Evolutionary conservation across 1,139 yeast species (phyloP), one percentile per base, ranked within the genome.

Genomic region (Lodderomyces pseudojiufengensis): DNA sequence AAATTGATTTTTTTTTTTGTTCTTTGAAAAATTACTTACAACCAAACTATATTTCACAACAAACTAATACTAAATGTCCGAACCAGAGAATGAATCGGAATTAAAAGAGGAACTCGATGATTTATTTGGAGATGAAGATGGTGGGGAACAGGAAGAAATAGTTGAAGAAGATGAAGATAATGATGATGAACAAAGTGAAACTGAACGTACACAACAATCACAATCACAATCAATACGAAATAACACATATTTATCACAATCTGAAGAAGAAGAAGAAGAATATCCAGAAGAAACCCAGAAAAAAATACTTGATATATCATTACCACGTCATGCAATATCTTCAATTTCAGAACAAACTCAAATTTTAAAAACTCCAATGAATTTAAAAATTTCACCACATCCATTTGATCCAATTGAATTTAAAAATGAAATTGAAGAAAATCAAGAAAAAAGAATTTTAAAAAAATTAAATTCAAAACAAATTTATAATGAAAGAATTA

Each of bases 331-430:
- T 55, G 84, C 84, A 21, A 63, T 78, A 24, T 61, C 76, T 3
- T 73, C 70, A 33, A 51, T 54, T 22, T 71, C 65, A 38, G 51
- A 51, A 2, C 74, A 72, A 30, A 69, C 78, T 3, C 76, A 72
- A 46, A 65, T 74, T 42, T 75, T 86, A 40, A 82, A 83, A 44
- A 65, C 90, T 46, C 98, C 97, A 2, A 80, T 86, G 18, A 90
- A 86, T 51, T 63, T 92, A 44, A 78, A 78, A 38, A 78, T 88
- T 26, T 95, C 88, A 42, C 84, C 97, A 3, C 78, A 78, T 43
- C 95, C 96, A 26, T 92, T 90, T 56, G 95, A 90, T 48, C 85
- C 95, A 3, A 70, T 70, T 22, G 76, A 70, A 36, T 87, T 85
- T 57, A 77, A 65, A 48, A 77, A 76, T 37, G 68, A 67, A 40